These are phyloP conservation scores for Leptographium lundbergii DNA, from an alignment of 2,329 filamentous ascomycete species.

Conservation along the genomic window DNA sequence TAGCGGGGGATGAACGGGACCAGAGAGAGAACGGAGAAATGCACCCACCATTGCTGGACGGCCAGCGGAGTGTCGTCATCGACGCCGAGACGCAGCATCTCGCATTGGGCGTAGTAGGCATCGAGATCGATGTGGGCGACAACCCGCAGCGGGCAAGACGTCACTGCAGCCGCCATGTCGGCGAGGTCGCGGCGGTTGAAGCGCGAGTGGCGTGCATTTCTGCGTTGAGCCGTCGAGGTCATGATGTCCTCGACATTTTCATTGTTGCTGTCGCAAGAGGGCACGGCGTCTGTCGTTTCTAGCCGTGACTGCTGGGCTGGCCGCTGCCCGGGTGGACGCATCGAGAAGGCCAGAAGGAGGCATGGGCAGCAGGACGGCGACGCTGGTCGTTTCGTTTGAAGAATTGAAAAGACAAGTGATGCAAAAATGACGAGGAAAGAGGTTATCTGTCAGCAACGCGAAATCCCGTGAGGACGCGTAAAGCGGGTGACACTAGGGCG, in stretches of 20 bases:
- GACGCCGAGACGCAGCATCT: slow-evolving; percentile 73
- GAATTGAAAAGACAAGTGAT: background rate
- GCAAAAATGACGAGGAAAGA: background rate
- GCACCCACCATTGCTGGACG: slow-evolving; percentile 71
- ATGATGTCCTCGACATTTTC: background rate
- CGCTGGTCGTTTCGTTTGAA: background rate
- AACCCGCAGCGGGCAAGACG: slow-evolving; percentile 68
- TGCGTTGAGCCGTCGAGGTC: background rate
- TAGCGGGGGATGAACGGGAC: background rate
- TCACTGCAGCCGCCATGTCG: slow-evolving; percentile 58
- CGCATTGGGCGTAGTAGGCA: slow-evolving; percentile 95
- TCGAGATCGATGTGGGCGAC: slow-evolving; percentile 91
- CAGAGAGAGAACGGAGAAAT: background rate
- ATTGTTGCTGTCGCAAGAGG: background rate
- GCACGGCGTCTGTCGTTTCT: background rate
- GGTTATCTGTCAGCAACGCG: background rate
- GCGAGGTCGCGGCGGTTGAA: slow-evolving; percentile 79
- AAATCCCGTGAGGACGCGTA: background rate
- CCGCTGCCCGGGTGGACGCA: background rate
- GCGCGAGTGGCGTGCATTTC: slow-evolving; percentile 39
- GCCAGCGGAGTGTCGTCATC: slow-evolving; percentile 69
- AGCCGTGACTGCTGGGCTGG: background rate
- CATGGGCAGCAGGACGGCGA: background rate
- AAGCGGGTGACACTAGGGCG: too few species aligned
- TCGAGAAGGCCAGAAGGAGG: background rate